These are phyloP conservation scores for Salicornia ramosissima DNA, from an alignment of 148 eudicot species.

Conservation along the genomic window DNA sequence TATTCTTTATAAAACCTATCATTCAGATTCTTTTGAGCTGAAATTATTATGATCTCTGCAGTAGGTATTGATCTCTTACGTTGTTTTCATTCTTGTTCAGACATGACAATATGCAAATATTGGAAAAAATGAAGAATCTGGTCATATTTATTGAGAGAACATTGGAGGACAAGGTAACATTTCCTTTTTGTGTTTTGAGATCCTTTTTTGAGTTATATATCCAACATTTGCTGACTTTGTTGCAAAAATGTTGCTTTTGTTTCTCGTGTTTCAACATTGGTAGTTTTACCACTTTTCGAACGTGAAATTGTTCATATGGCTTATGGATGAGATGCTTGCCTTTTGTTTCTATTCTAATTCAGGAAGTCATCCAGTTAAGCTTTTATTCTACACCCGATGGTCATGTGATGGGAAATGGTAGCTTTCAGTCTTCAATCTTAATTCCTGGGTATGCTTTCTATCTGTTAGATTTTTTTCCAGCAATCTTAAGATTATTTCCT, in stretches of 20 bases:
- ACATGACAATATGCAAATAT: constrained; percentile 84
- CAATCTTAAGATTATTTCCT: background rate
- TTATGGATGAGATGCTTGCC: background rate
- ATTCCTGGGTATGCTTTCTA: constrained; percentile 70
- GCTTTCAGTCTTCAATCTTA: constrained; percentile 65
- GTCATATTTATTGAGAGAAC: constrained; percentile 81
- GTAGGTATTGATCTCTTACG: constrained; percentile 8
- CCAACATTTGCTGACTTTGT: background rate
- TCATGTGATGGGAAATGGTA: constrained; percentile 70
- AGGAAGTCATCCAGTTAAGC: constrained; percentile 75
- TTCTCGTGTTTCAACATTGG: background rate
- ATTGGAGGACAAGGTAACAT: constrained; percentile 73
- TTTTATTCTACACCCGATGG: constrained; percentile 92
- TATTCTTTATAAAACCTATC: background rate
- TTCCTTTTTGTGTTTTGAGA: background rate
- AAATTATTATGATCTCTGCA: constrained; percentile 3
- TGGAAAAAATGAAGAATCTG: constrained; percentile 91
- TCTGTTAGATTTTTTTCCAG: background rate
- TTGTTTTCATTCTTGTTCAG: constrained; percentile 38
- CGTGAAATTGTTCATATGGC: background rate
- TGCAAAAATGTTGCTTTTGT: background rate
- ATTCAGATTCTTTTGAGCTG: background rate
- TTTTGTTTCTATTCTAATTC: constrained; percentile 22
- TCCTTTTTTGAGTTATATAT: background rate
- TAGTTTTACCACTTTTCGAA: background rate